phyloP scores from a whole-genome alignment of 106 monocot species.

The Apostasia ramifera region DNA sequence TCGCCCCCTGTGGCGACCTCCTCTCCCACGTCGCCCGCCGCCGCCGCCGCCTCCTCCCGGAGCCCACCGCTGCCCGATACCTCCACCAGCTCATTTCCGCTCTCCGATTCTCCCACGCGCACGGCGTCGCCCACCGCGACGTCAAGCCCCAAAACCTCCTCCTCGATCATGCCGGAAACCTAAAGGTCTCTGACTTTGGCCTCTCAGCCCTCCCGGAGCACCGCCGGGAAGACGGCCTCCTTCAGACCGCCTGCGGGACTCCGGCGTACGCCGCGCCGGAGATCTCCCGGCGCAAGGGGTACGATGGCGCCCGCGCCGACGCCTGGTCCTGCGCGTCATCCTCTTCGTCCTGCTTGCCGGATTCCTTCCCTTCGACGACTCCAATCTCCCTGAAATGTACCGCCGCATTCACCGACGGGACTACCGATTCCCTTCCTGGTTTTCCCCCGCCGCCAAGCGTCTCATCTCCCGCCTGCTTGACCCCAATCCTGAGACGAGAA shows the following conservation, averaged over 20 bases:
- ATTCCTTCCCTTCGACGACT: conserved; percentile 44
- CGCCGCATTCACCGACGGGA: conserved; percentile 20
- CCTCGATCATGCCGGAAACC: conserved; percentile 41
- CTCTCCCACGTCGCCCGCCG: conserved; percentile 14
- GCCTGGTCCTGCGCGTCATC: conserved; percentile 63
- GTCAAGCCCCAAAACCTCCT: conserved; percentile 85
- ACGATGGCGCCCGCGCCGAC: conserved; percentile 51
- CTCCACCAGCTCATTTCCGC: conserved; percentile 78
- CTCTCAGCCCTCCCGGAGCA: conserved; percentile 55
- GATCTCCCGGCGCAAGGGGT: conserved; percentile 21
- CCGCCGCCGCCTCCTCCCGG: conserved; percentile 21
- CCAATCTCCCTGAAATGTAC: conserved; percentile 39
- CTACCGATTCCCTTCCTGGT: conserved; percentile 38
- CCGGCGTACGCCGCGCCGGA: conserved; percentile 66
- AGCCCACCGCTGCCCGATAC: conserved; percentile 29
- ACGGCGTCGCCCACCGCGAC: conserved; percentile 77
- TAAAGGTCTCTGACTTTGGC: conserved; percentile 78
- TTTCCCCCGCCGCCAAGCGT: conserved; percentile 24
- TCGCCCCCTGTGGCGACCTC: conserved; percentile 38
- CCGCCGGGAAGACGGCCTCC: conserved; percentile 38
- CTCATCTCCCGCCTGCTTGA: conserved; percentile 41
- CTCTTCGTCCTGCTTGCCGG: conserved; percentile 44
- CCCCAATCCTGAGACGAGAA: conserved; percentile 38
- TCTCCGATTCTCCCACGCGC: conserved; percentile 68
- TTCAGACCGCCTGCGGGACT: conserved; percentile 53